Percentiles rank a stretch among this genome's conserved stretches.
Conservation (phyloP, 305 asterid genomes). For the Fraxinus albicans region DNA sequence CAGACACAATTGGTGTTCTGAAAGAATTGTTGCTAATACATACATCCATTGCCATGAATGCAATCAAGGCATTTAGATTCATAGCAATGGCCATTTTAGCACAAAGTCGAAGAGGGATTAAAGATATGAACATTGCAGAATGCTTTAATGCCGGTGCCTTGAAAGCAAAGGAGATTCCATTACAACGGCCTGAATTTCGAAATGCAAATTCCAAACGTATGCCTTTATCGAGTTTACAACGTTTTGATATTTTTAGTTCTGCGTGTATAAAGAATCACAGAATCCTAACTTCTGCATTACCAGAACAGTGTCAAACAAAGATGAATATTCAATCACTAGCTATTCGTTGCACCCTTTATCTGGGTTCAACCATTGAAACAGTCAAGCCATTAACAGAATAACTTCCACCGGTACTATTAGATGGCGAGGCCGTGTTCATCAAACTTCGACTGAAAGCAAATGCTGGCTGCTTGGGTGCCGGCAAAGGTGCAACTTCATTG, state of each 20-base stretch:
- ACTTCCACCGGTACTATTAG: not conserved
- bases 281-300: not conserved
- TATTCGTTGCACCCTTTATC: constrained; percentile 7
- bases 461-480: constrained; percentile 39
- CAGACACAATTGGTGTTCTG: not conserved
- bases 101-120: too few relatives aligned
- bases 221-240: not conserved
- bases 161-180: too few relatives aligned
- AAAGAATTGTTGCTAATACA: not conserved
- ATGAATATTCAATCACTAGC: not conserved
- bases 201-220: not conserved
- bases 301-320: not conserved
- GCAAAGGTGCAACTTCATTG: constrained; percentile 30
- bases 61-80: too few relatives aligned
- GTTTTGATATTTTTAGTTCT: not conserved
- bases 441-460: constrained; percentile 7
- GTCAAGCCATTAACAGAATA: constrained; percentile 35
- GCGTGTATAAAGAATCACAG: not conserved
- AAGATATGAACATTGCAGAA: too few relatives aligned
- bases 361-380: constrained; percentile 27
- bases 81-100: not conserved
- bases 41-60: not conserved
- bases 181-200: too few relatives aligned
- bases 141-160: too few relatives aligned
- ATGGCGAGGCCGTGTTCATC: not conserved